Percentiles rank a stretch among this genome's conserved stretches.
Conservation (phyloP, 2,329 filamentous ascomycete genomes). For the Diplodia mutila region DNA sequence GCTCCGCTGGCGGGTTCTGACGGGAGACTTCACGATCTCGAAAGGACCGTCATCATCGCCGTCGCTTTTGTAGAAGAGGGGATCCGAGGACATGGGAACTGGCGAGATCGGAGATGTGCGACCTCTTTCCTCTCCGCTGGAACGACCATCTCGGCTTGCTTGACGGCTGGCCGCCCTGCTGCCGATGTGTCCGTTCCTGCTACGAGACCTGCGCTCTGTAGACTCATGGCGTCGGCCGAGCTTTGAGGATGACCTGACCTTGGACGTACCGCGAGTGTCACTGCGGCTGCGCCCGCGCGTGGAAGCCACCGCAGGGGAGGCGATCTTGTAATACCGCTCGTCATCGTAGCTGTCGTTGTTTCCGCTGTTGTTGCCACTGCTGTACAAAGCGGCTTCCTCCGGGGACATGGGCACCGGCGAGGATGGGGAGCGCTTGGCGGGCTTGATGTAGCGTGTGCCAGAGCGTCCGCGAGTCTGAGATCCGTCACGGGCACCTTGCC, state of each 20-base stretch:
- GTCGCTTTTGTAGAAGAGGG: conserved; percentile 57
- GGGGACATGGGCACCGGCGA: conserved; percentile 95
- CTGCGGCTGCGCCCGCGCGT: conserved; percentile 42
- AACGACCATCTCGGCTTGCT: conserved; percentile 54
- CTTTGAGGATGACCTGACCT: conserved; percentile 44
- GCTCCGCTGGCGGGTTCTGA: conserved; percentile 57
- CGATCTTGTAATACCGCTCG: conserved; percentile 52
- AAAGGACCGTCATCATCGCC: conserved; percentile 53
- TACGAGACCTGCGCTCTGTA: conserved; percentile 36
- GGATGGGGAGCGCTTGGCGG: conserved; percentile 83
- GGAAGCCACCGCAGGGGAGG: conserved; percentile 42
- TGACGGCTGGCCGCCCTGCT: conserved; percentile 45
- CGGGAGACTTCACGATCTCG: conserved; percentile 44
- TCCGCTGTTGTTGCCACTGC: conserved; percentile 44
- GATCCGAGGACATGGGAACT: conserved; percentile 69
- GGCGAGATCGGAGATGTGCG: conserved; percentile 80
- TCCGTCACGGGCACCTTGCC: conserved; percentile 25
- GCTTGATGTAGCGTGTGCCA: conserved; percentile 68
- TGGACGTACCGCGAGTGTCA: conserved; percentile 36
- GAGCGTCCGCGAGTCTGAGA: conserved; percentile 74
- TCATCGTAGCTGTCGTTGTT: conserved; percentile 54
- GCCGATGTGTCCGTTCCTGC: conserved; percentile 31
- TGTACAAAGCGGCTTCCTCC: conserved; percentile 64
- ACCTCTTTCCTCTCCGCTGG: conserved; percentile 39
- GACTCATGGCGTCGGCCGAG: conserved; percentile 40